Evolutionary conservation across 345 rosid genomes (phyloP), one percentile per base, ranked within the genome.

Genomic region (Citrus hindsii): DNA sequence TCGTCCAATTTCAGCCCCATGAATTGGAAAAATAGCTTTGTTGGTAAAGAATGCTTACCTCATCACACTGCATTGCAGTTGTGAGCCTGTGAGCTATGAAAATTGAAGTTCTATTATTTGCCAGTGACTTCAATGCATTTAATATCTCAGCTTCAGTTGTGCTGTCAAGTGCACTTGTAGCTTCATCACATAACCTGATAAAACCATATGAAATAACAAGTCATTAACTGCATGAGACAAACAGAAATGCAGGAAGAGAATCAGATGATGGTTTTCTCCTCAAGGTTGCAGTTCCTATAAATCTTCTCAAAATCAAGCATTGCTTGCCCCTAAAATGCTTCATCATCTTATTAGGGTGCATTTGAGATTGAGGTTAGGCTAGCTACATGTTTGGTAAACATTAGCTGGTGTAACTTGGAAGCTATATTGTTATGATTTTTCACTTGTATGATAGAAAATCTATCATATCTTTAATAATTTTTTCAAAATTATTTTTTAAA

Each of bases 61-160:
- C 94, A 84, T 97, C 98, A 74, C 97, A 97, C 73, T 94, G 98
- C 98, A 97, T 97, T 22, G 99, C 99, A 71, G 99, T 97, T 58
- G 99, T 94, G 69, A 97, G 97, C 82, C 99, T 91, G 86, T 92
- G 99, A 68, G 99, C 99, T 68, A 97, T 84, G 84, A 97, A 97
- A 77, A 97, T 82, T 64, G 98, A 92, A 73, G 99, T 97, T 59
- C 98, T 89, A 73, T 94, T 90, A 78, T 68, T 91, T 59, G 98
- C 93, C n/a, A 94, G 84, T 35, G 95, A 89, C 85, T 87, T 97
- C 78, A 97, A 81, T 58, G 99, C 98, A 82, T 71, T 91, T 67
- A 94, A 82, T 87, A 97, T 94, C 90, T 89, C 96, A 62, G 99
- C 98, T 84, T 97, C 98, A 19, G 99, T 97, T 27, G 99, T 94